Evolutionary conservation across 2,329 filamentous ascomycete species (phyloP).

Genomic region (Talaromyces sp.): DNA sequence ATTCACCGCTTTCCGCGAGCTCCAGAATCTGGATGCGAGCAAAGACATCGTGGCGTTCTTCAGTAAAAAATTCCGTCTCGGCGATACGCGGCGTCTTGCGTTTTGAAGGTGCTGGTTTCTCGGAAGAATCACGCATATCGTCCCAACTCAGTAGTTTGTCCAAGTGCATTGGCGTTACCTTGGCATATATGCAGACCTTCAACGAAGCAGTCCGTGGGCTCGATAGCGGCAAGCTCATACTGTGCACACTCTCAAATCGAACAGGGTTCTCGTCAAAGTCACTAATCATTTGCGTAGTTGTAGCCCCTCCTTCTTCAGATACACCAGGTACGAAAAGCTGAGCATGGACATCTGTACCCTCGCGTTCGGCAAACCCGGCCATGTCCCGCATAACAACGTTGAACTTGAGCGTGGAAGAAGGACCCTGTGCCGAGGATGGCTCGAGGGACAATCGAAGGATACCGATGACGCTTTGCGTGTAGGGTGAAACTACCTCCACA

Average conservation of each 20-base stretch:
- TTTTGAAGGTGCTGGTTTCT: conserved; percentile 52
- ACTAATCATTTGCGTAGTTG: conserved; percentile 89
- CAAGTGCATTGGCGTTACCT: conserved; percentile 87
- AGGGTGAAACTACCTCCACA: conserved; percentile 85
- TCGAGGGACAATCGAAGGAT: conserved; percentile 89
- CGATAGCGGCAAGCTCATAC: conserved; percentile 86
- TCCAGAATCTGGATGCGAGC: conserved; percentile 85
- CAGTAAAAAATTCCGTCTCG: conserved; percentile 87
- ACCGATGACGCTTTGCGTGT: conserved; percentile 85
- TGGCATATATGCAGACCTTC: conserved; percentile 85
- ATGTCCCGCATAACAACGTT: conserved; percentile 98
- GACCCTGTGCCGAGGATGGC: conserved; percentile 87
- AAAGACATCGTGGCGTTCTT: conserved; percentile 92
- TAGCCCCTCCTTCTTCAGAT: conserved; percentile 84
- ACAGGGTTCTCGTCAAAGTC: conserved; percentile 92
- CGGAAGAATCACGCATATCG: conserved; percentile 80
- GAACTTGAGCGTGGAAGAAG: conserved; percentile 90
- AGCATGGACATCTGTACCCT: conserved; percentile 92
- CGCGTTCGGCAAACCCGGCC: conserved; percentile 88
- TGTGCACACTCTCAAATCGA: conserved; percentile 95
- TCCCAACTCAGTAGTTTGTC: conserved; percentile 98
- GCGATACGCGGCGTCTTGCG: conserved; percentile 67
- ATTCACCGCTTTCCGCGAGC: conserved; percentile 84
- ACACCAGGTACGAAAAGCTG: conserved; percentile 94
- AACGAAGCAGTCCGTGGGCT: conserved; percentile 71